These are phyloP conservation scores for Hypseocharis bilobata DNA, from an alignment of 441 rosid species.

Conservation along the genomic window DNA sequence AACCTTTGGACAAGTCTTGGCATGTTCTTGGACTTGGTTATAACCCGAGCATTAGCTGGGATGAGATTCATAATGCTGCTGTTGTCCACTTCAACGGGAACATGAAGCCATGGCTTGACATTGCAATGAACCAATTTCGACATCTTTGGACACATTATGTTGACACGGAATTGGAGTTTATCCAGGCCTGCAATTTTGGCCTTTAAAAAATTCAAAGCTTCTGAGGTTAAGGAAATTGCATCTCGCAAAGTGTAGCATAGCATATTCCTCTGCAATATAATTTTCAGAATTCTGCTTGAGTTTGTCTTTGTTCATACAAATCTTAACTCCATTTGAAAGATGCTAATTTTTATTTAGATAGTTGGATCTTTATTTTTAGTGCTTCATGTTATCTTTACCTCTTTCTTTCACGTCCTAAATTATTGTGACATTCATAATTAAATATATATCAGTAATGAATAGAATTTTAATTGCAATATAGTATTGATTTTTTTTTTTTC, in stretches of 20 bases:
- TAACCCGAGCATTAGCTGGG: constrained; percentile 71
- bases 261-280: neutral
- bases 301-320: neutral
- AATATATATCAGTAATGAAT: neutral
- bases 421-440: neutral
- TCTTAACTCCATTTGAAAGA: neutral
- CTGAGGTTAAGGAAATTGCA: neutral
- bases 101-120: constrained; percentile 94
- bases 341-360: neutral
- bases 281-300: neutral
- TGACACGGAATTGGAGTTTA: constrained; percentile 86
- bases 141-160: constrained; percentile 76
- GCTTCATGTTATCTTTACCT: neutral
- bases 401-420: neutral
- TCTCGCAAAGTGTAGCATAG: constrained; percentile 3
- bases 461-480: too few species aligned
- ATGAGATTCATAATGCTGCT: constrained; percentile 66
- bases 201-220: constrained; percentile 28
- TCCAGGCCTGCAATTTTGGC: constrained; percentile 86
- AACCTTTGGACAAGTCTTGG: constrained; percentile 79
- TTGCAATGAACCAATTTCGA: constrained; percentile 76
- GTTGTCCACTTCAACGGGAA: constrained; percentile 85
- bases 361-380: neutral
- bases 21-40: constrained; percentile 79
- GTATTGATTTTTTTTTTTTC: too few species aligned